phyloP scores from a whole-genome alignment of 345 rosid species.

The Cardamine resedifolia region DNA sequence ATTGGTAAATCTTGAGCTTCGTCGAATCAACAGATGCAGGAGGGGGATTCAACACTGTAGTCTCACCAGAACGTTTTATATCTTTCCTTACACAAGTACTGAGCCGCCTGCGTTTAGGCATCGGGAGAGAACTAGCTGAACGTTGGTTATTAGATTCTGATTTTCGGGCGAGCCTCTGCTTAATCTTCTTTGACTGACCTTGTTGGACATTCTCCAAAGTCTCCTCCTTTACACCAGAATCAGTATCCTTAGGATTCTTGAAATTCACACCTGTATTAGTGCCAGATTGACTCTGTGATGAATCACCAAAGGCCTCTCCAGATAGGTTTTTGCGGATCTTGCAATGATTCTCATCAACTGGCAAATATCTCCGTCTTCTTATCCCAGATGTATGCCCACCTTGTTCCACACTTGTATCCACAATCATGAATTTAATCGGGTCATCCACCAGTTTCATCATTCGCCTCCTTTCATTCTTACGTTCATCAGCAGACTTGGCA shows the following conservation, averaged over 20 bases:
- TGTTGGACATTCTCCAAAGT: constrained; percentile 32
- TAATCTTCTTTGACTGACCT: constrained; percentile 42
- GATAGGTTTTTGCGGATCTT: background rate
- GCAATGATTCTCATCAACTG: constrained; percentile 20
- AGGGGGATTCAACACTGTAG: constrained; percentile 17
- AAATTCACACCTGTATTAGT: background rate
- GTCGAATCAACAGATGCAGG: constrained; percentile 12
- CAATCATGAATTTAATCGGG: constrained; percentile 44
- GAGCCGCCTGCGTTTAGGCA: constrained; percentile 49
- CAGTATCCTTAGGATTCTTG: constrained; percentile 6
- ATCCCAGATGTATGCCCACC: constrained; percentile 38
- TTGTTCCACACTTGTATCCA: constrained; percentile 54
- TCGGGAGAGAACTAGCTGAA: constrained; percentile 40
- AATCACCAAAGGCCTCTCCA: background rate
- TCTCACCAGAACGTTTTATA: constrained; percentile 32
- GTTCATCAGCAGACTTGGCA: constrained; percentile 7
- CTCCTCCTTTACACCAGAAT: constrained; percentile 30
- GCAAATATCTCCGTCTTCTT: constrained; percentile 43
- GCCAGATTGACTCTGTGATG: background rate
- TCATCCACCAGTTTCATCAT: constrained; percentile 31
- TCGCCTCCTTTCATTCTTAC: constrained; percentile 17
- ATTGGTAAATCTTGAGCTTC: constrained; percentile 19
- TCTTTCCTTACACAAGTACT: constrained; percentile 52
- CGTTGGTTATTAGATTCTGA: constrained; percentile 34
- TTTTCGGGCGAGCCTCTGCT: constrained; percentile 42